Conservation (phyloP, 2,329 filamentous ascomycete genomes). For the Colletotrichum phormii region DNA sequence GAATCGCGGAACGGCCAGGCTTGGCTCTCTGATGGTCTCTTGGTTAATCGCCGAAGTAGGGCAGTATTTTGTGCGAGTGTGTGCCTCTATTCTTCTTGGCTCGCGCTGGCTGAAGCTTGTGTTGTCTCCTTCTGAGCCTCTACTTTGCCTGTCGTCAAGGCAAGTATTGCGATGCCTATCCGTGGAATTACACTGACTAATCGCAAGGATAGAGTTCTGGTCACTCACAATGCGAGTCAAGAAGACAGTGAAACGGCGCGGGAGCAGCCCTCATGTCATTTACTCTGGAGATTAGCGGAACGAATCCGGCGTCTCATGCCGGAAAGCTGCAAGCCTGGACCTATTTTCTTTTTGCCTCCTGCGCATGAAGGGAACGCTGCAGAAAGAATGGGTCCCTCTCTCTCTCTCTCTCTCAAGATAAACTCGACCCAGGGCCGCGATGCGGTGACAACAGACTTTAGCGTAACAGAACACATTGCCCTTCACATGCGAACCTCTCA, state of each 20-base stretch:
- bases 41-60: not conserved
- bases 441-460: conserved; percentile 1
- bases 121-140: not conserved
- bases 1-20: conserved; percentile 11
- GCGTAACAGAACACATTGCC: not conserved
- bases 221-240: not conserved
- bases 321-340: not conserved
- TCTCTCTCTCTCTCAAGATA: not conserved
- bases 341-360: not conserved
- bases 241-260: not conserved
- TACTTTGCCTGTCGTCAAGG: not conserved
- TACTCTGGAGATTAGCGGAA: not conserved
- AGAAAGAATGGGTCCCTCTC: conserved; percentile 3
- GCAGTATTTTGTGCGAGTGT: not conserved
- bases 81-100: not conserved
- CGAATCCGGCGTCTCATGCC: not conserved
- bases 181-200: not conserved
- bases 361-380: conserved; percentile 2
- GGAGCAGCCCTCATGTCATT: not conserved
- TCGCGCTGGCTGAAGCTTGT: conserved; percentile 8
- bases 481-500: conserved; percentile 14
- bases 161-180: not conserved
- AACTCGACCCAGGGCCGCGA: not conserved
- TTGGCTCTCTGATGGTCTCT: conserved; percentile 4
- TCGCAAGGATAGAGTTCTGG: not conserved